Conservation (phyloP, 163 green algal species). For the Coccomyxa subellipsoidea region DNA sequence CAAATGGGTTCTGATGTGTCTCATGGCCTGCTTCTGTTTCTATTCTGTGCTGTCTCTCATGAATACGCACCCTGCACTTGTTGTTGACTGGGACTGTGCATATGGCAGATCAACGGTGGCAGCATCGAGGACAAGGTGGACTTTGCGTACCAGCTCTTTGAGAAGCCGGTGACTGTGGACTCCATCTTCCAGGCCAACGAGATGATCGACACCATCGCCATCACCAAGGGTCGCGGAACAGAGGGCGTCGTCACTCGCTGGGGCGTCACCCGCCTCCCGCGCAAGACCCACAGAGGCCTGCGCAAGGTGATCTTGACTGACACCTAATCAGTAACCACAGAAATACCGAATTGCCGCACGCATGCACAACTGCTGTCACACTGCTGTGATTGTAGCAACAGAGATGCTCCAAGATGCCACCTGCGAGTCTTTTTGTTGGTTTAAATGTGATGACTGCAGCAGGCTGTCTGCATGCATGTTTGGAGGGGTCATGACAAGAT, state of each 20-base stretch:
- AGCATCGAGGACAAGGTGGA: constrained; percentile 93
- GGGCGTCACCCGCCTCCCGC: constrained; percentile 96
- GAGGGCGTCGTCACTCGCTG: constrained; percentile 98
- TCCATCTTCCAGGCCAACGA: constrained; percentile 83
- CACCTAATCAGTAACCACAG: too few relatives aligned
- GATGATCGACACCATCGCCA: constrained; percentile 99
- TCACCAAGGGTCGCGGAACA: constrained; percentile 92
- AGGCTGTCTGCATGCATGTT: neutral
- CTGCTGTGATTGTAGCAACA: neutral
- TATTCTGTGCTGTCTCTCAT: too few relatives aligned
- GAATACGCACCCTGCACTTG: too few relatives aligned
- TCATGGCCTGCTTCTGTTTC: too few relatives aligned
- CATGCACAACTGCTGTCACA: neutral
- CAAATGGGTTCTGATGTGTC: too few relatives aligned
- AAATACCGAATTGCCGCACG: too few relatives aligned
- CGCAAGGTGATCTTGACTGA: constrained; percentile 74
- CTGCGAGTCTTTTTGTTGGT: neutral
- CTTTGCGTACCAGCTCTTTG: constrained; percentile 85
- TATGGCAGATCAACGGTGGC: constrained; percentile 91
- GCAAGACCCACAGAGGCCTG: constrained; percentile 99
- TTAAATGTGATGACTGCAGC: too few relatives aligned
- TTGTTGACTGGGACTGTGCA: neutral
- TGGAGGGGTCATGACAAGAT: neutral
- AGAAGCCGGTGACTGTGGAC: constrained; percentile 77
- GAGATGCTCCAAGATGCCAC: neutral